Evolutionary conservation across 805 yeast genomes (phyloP).

Genomic region (Candida michaelii): DNA sequence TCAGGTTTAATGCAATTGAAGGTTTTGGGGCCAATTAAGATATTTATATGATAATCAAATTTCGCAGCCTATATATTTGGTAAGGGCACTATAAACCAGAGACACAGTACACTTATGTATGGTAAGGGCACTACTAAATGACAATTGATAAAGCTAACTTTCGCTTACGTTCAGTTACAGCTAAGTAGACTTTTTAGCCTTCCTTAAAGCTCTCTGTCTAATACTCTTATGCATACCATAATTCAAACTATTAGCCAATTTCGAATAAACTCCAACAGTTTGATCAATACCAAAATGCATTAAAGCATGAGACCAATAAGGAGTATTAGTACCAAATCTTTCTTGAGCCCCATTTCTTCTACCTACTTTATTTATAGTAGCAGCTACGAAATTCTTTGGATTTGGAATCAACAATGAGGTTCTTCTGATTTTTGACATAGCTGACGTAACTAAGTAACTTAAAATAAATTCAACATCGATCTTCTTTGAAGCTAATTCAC

Average conservation of each 20-base stretch:
- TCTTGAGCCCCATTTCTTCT: conserved; percentile 92
- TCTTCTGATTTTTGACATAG: conserved; percentile 91
- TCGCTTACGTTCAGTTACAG: neutral
- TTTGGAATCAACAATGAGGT: conserved; percentile 75
- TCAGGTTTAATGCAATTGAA: too few species aligned
- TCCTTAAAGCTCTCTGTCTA: conserved; percentile 78
- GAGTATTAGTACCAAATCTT: conserved; percentile 81
- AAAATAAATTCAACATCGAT: conserved; percentile 85
- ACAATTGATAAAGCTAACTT: too few species aligned
- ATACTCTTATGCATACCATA: conserved; percentile 75
- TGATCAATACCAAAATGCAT: conserved; percentile 81
- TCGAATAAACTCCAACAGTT: conserved; percentile 80
- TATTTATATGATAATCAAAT: too few species aligned
- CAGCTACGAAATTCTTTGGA: conserved; percentile 75
- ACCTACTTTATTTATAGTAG: conserved; percentile 70
- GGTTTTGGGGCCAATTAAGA: too few species aligned
- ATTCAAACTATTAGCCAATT: conserved; percentile 67
- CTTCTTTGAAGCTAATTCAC: conserved; percentile 66
- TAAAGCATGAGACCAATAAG: conserved; percentile 91
- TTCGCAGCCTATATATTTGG: too few species aligned
- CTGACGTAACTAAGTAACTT: conserved; percentile 88
- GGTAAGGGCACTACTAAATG: too few species aligned
- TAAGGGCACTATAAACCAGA: too few species aligned
- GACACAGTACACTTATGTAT: too few species aligned
- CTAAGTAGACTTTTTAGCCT: conserved; percentile 34